Evolutionary conservation across 2,329 filamentous ascomycete species (phyloP), one percentile per base, ranked within the genome.

Genomic region (Graphiopsis chlorocephala): DNA sequence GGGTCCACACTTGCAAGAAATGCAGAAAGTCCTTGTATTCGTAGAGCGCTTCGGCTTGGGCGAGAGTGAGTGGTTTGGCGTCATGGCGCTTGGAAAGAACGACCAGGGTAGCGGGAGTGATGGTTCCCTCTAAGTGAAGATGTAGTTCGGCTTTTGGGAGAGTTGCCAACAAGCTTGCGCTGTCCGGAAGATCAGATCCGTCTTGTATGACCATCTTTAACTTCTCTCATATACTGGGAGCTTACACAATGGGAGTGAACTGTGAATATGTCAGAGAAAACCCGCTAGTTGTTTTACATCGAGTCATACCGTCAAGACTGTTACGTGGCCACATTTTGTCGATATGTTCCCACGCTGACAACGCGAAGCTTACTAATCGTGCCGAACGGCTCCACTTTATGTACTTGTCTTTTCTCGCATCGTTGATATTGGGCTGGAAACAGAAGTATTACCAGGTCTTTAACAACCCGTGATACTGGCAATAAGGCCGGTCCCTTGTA

Each of bases 111-210:
- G 17, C 15, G 2, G 50, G 50, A n/a, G 50, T 53, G 50, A 53
- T 31, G 7, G 50, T 53, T 17, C 50, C 50, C 12, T 53, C 50
- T 1, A 53, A 28, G 10, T 53, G 50, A 29, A 53, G 50, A 29
- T 31, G 50, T n/a, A 53, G 17, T 14, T 53, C 50, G 17, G 50
- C 50, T 53, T 53, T 53, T n/a, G 50, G 50, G 50, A 53, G 50
- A 29, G 50, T 45, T 45, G 38, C n/a, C n/a, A 45, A 45, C 38
- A 45, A 45, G 38, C 38, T 45, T 4, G n/a, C 8, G n/a, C n/a
- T 20, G 38, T 45, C 8, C n/a, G 38, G 8, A 45, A 4, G 38
- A 11, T 23, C 38, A 15, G 8, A 3, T 4, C 8, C n/a, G 2
- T 23, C 14, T 8, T 20, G 8, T 3, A 20, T 11, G 38, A 8